Base-by-base conservation (phyloP, 2,329 filamentous ascomycete species). In the Fusarium sacchari region DNA sequence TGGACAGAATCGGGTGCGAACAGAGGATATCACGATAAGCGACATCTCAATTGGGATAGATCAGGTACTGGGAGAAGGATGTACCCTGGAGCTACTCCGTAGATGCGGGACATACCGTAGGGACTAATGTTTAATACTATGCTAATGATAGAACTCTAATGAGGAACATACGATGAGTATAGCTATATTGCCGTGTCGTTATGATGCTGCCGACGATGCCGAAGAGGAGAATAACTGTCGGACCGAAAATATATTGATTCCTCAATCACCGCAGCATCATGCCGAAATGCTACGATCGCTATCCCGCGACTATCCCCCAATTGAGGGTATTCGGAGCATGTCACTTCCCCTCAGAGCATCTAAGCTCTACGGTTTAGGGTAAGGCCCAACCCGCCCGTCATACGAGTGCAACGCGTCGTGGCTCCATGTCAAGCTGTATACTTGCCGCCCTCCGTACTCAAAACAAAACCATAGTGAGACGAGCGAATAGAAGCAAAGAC, bases 1-100 rank as follows among this genome's bases (percentile, higher is more conserved):
- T 96, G 50, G 92, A 93, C 55, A 87, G 94, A 55, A 96, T 96
- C 77, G 94, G 94, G 42, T 96, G 94, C 80, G 93, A 94, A 81
- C 94, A 94, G 84, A 92, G 89, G 78, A 86, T 90, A 62, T 32
- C 47, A 44, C 36, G 49, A 28, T 42, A 17, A 50, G 20, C 18
- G 7, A 44, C 3, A 14, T 4, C 17, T 37, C 28, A 26, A 34
- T 28, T 56, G 15, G n/a, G 22, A 43, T n/a, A 30, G 20, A 39
- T 26, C 18, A 9, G n/a, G 32, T 2, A 24, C 7, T 61, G 22
- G 6, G 34, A 37, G 26, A n/a, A 37, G 44, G 30, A 42, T 22
- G 43, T 53, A 60, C 40, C 63, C 56, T 47, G 15, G 9, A 52
- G 20, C n/a, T 20, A 28, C 28, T n/a, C n/a, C 6, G 28, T 28